Conservation (phyloP, 108 stramenopile species). For the Skeletonema costatum region DNA sequence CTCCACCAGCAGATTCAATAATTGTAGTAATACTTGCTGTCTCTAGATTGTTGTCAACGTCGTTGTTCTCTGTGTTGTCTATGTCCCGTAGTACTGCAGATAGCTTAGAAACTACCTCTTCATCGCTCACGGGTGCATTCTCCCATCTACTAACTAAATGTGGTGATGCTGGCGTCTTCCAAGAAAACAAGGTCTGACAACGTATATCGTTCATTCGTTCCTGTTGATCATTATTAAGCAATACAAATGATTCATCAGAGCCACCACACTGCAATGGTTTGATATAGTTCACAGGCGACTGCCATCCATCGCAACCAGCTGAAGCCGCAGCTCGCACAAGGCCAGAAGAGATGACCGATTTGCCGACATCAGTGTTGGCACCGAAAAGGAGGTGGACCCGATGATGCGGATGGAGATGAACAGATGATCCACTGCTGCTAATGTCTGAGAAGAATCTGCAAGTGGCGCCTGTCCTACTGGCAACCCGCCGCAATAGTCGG, state of each 20-base stretch:
- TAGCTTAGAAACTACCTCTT: slow-evolving; percentile 65
- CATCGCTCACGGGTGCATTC: slow-evolving; percentile 70
- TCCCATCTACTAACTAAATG: slow-evolving; percentile 85
- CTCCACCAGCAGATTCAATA: slow-evolving; percentile 90
- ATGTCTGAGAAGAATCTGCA: neutral
- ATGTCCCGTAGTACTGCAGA: slow-evolving; percentile 22
- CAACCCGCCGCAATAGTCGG: neutral
- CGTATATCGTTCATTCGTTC: slow-evolving; percentile 7
- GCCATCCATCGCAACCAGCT: neutral
- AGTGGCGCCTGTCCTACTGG: neutral
- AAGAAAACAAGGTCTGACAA: slow-evolving; percentile 78
- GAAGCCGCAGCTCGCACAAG: slow-evolving; percentile 65
- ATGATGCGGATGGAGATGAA: slow-evolving; percentile 26
- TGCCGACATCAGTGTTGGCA: slow-evolving; percentile 97
- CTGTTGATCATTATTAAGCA: slow-evolving; percentile 26
- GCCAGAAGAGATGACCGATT: slow-evolving; percentile 89
- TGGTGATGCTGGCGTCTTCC: slow-evolving; percentile 90
- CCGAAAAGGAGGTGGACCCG: slow-evolving; percentile 88
- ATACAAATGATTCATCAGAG: slow-evolving; percentile 73
- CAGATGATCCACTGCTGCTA: neutral
- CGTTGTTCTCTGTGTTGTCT: slow-evolving; percentile 1
- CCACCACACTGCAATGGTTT: slow-evolving; percentile 96
- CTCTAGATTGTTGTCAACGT: neutral
- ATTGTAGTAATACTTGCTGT: slow-evolving; percentile 30
- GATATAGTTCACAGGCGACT: slow-evolving; percentile 69